Base-by-base conservation (phyloP, 2,329 filamentous ascomycete genomes). In the Fusarium sp. region DNA sequence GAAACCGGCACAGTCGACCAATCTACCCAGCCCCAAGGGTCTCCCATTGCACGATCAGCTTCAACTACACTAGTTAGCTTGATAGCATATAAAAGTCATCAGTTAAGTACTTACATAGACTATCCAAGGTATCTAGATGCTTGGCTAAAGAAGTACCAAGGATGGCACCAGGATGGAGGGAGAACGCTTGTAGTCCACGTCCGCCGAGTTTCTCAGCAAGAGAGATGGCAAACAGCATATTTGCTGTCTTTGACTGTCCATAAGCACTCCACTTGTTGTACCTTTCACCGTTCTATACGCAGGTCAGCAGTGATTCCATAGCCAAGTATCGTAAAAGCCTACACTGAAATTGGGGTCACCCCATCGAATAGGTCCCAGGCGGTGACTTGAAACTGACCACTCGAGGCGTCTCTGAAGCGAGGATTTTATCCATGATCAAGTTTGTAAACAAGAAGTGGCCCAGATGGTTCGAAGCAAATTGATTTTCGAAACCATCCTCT, bases 141-240 rank as follows among this genome's bases (percentile, higher is more conserved):
- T 17, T 58, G 6, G 3, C 58, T 14, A 44, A 47, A 2, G 47
- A 75, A 3, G 59, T 75, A 17, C 34, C 38, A 6, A 38, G 30
- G 17, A 60, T 54, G 0, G 44, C 38, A 4, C 74, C 74, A 0
- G 73, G 74, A n/a, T 69, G 70, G 1, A 75, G n/a, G 3, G 59
- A 56, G 14, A 68, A 74, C 2, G 59, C 50, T 20, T 63, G 50
- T 0, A 74, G 62, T 5, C 68, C 71, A 14, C 50, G 47, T 4
- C 41, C 28, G 2, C 73, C 71, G 1, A 76, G 61, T 7, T 70
- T 76, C n/a, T 74, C 30, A 6, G 74, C 73, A 6, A 76, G 36
- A 6, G 71, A 67, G 14, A 76, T 22, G 11, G 70, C 65, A 6
- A 70, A 70, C 2, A 70, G 5, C 66, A 70, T 70, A 3, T 70